Base-by-base conservation (phyloP, 2,329 filamentous ascomycete species). In the Fusarium sp. region DNA sequence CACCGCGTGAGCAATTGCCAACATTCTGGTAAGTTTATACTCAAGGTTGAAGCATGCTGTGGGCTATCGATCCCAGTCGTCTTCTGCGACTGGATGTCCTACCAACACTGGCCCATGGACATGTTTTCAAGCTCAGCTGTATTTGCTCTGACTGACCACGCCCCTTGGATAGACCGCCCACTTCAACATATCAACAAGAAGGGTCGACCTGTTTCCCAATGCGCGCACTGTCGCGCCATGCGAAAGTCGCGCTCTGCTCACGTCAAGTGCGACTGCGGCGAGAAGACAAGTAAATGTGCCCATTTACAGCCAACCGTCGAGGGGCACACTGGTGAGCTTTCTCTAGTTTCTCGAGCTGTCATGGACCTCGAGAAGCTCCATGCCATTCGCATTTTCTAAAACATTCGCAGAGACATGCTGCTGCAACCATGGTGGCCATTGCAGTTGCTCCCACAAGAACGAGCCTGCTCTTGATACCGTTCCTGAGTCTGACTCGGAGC, bases 1-100 rank as follows among this genome's bases (percentile, higher is more conserved):
- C 96, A 99, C 85, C 93, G 96, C 80, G 96, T 99, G 79, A 98
- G 94, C 91, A 97, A 96, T 80, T 99, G 96, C 86, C 93, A 95
- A 81, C 96, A 99, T 82, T 88, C 89, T 80, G 94, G 94, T 97
- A 89, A 85, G 92, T 63, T 37, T 23, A 50, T 48, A 28, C 38
- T 63, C 38, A 21, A 57, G 44, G 41, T 21, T 15, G 15, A 42
- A 33, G 20, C n/a, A 57, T 39, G 31, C 12, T 29, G 21, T 33
- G 37, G 46, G 28, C 31, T 43, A 29, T 48, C 24, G 29, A n/a
- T 39, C 21, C 33, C 35, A 26, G 28, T 38, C 44, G 26, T 26
- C 21, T 18, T n/a, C 38, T 33, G n/a, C 26, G 18, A 28, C 23
- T 24, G 33, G 38, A 20, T 43, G 10, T 24, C 16, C 23, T 33